Evolutionary conservation across 352 stramenopile genomes (phyloP).

Genomic region (Globisporangium takayamanum): DNA sequence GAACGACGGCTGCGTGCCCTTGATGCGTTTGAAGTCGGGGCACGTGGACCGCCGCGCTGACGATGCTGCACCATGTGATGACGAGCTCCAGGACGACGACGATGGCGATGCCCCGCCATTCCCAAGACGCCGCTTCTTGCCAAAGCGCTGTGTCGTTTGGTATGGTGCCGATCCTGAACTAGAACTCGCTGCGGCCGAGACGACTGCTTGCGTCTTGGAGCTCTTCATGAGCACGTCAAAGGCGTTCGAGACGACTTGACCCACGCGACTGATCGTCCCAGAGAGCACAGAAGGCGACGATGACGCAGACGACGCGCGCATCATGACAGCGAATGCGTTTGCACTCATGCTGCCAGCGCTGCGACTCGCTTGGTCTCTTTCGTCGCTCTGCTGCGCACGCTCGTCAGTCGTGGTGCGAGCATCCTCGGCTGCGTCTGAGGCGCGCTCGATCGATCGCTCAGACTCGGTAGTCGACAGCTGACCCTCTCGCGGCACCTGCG

Average conservation of each 20-base stretch:
- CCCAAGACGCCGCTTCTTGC: conserved; percentile 16
- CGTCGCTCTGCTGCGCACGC: no score
- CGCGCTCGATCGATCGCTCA: neutral
- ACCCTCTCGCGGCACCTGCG: conserved; percentile 2
- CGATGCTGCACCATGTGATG: neutral
- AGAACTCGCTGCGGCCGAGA: neutral
- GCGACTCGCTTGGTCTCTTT: no score
- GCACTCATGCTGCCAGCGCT: no score
- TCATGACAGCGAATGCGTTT: conserved; percentile 60
- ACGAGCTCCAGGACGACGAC: conserved; percentile 6
- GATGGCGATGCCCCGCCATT: conserved; percentile 6
- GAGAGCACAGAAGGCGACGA: conserved; percentile 1
- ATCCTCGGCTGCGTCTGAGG: neutral
- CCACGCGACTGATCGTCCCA: conserved; percentile 13
- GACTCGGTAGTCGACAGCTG: neutral
- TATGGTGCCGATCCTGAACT: neutral
- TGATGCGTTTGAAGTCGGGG: conserved; percentile 78
- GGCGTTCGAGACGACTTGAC: conserved; percentile 36
- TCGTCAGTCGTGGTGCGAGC: no score
- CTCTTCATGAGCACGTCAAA: conserved; percentile 83
- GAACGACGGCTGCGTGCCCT: conserved; percentile 68
- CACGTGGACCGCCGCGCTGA: conserved; percentile 22
- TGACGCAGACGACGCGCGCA: conserved; percentile 25
- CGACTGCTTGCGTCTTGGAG: conserved; percentile 50
- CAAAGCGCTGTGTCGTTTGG: conserved; percentile 20